A percentile compares a stretch with the other conserved stretches of the same genome.
Evolutionary conservation across 257 asterid species (phyloP).

Genomic region (Knoxia roxburghii): DNA sequence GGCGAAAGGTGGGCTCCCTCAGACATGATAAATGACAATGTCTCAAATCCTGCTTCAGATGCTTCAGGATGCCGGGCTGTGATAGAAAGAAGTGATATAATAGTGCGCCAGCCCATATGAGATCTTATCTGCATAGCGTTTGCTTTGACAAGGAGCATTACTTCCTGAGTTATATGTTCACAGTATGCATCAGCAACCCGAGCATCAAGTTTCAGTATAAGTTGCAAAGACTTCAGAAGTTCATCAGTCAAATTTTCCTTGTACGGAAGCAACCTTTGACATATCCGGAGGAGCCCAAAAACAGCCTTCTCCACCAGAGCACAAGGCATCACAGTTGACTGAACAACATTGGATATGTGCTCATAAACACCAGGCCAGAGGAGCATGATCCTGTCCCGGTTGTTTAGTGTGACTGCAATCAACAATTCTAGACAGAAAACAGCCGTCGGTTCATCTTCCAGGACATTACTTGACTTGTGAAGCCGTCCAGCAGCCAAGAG

Average conservation of each 20-base stretch:
- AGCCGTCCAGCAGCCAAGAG: conserved; percentile 59
- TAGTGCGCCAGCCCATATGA: conserved; percentile 84
- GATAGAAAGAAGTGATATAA: conserved; percentile 73
- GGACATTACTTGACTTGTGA: conserved; percentile 42
- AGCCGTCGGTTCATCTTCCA: conserved; percentile 62
- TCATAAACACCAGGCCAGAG: conserved; percentile 83
- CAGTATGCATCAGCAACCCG: conserved; percentile 95
- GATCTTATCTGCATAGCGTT: conserved; percentile 90
- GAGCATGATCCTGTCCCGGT: conserved; percentile 85
- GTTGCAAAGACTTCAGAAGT: conserved; percentile 84
- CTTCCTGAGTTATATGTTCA: conserved; percentile 88
- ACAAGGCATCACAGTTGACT: conserved; percentile 77
- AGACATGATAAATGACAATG: conserved; percentile 71
- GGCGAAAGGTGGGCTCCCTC: conserved; percentile 85
- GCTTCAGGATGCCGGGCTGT: conserved; percentile 98
- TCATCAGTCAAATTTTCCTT: conserved; percentile 85
- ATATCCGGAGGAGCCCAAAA: conserved; percentile 85
- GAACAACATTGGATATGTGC: conserved; percentile 74
- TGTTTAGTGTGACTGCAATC: conserved; percentile 69
- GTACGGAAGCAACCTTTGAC: conserved; percentile 91
- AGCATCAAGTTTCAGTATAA: conserved; percentile 83
- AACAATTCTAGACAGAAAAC: conserved; percentile 84
- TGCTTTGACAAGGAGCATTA: conserved; percentile 81
- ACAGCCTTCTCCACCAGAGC: conserved; percentile 90
- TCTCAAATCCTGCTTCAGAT: conserved; percentile 84